Base-by-base conservation (phyloP, 805 yeast genomes). In the Wickerhamiella hasegawae region DNA sequence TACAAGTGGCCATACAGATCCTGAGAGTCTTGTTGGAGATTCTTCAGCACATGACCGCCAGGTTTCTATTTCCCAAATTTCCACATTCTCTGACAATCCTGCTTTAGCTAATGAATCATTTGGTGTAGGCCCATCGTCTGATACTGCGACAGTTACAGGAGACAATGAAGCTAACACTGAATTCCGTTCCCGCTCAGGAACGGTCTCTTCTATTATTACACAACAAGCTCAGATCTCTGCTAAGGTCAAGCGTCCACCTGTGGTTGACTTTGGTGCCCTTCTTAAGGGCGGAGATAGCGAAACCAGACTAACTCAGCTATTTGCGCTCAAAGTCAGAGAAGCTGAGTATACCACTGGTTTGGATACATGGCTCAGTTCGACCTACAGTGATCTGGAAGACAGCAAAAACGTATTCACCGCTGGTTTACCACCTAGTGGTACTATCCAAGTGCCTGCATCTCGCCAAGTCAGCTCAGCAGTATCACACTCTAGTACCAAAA, bases 271-370 rank as follows among this genome's bases (percentile, higher is more conserved):
- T 39, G 35, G 47, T 11, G 56, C 52, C 3, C 45, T 52, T 14
- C 36, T 56, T 15, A 39, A 49, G 19, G 44, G 45, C 11, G 45
- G 47, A 8, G 32, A 47, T 2, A 37, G 52, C 10, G 50, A 42
- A 18, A 52, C 52, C 22, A 47, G 59, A 2, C 38, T 42, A 14
- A 40, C 38, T 28, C 49, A 49, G 22, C 49, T 57, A 30, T 40
- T 50, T 16, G 41, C 37, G 9, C 47, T 57, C 12, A 43, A 57
- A 8, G 33, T 36, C n/a, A 43, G 50, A 5, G 60, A 57, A 39
- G 43, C 44, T 11, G 58, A 50, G 32, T 56, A 52, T 39, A 40
- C 47, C 1, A 44, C 61, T 1, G 59, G 59, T 9, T 45, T 57
- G 18, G 45, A 44, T 22, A 46, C 50, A 12, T 57, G 61, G 61